A percentile compares a stretch with the other conserved stretches of the same genome.
These are phyloP conservation scores for Thalassiosira mediterranea DNA, from an alignment of 352 stramenopile genomes.

Conservation along the genomic window DNA sequence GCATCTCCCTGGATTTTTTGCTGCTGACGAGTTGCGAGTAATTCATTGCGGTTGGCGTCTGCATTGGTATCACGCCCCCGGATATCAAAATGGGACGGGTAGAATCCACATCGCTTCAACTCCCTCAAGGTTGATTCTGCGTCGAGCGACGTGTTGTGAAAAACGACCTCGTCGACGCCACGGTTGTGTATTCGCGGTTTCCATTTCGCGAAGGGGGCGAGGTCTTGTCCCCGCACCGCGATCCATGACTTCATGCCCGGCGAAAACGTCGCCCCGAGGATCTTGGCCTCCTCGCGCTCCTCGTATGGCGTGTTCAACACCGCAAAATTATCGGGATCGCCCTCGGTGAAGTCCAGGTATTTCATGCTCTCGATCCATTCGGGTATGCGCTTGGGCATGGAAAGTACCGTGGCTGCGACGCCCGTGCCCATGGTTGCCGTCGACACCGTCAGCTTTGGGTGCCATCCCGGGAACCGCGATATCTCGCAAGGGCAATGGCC, in stretches of 20 bases:
- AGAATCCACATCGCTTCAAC: background rate
- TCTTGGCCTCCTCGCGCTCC: background rate
- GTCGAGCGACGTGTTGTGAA: background rate
- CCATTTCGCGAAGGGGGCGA: background rate
- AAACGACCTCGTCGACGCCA: background rate
- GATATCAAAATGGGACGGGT: background rate
- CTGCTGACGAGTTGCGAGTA: no score
- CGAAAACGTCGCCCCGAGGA: background rate
- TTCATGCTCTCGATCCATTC: background rate
- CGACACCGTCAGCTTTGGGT: no score
- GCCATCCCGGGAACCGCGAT: no score
- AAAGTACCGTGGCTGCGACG: background rate
- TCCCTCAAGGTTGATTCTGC: background rate
- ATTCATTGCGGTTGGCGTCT: no score
- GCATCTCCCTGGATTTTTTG: no score
- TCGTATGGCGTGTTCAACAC: background rate
- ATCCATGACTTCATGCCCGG: conserved; percentile 4
- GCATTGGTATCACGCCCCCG: no score
- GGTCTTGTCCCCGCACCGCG: background rate
- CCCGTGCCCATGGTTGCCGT: no score
- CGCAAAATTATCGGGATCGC: conserved; percentile 1
- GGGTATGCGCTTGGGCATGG: background rate
- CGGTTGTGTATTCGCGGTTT: background rate
- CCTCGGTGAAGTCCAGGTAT: background rate
- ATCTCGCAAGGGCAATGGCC: no score